Base-by-base conservation (phyloP, 495 filamentous ascomycete species). In the Aspergillus leporis region DNA sequence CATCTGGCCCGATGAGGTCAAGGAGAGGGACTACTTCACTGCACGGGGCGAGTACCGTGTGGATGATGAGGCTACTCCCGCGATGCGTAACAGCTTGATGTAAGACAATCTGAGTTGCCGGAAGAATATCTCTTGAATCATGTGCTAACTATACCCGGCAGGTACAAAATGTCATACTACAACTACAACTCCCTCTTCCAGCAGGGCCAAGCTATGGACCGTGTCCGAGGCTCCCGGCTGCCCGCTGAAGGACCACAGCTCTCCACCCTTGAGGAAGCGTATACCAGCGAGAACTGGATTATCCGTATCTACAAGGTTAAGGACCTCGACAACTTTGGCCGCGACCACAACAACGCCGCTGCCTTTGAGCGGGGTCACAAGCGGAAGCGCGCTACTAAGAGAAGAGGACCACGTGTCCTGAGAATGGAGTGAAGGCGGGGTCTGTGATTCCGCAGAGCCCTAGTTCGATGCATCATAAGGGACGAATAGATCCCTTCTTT, bases 141-240 rank as follows among this genome's bases (percentile, higher is more conserved):
- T 48, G n/a, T 66, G 50, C 75, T 86, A 64, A 83, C 71, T 18
- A 9, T 60, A 14, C 13, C 28, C 45, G 36, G 60, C 63, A 96
- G 92, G 92, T 99, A 99, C 84, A 99, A 99, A 84, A 97, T 99
- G 95, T 97, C 92, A 36, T 99, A 98, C 83, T 90, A 97, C 85
- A 97, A 97, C 82, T 99, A 88, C 82, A 85, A 93, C 76, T 76
- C 83, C 21, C 86, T 99, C 59, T 99, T 98, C 84, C 92, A 92
- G 14, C 80, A 87, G 16, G 94, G 95, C 63, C 92, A 97, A 71
- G 95, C 93, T 34, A 79, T 87, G 61, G 95, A 99, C 71, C 89
- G 95, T 51, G 94, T 99, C 56, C 90, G 95, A 58, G 86, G 87
- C 57, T 78, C 83, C 25, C 85, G 83, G 56, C 76, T 98, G n/a